Percentiles rank a stretch among this genome's conserved stretches.
phyloP scores from a whole-genome alignment of 495 filamentous ascomycete genomes.

The Xanthoparmelia taractica region DNA sequence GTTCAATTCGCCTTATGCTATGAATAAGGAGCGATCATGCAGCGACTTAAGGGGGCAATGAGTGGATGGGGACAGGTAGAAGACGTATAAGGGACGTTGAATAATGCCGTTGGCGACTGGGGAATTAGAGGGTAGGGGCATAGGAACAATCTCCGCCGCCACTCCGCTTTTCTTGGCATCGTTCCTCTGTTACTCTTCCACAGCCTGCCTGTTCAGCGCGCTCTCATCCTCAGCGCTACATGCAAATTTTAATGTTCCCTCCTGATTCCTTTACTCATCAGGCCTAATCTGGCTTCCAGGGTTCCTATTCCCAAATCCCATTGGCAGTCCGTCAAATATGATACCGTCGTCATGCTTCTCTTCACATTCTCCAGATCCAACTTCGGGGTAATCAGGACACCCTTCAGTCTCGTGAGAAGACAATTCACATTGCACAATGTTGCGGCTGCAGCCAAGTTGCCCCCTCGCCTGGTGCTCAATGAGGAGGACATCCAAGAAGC shows the following conservation, averaged over 20 bases:
- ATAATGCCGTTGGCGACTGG: too few relatives aligned
- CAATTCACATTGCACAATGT: not conserved
- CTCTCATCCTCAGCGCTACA: not conserved
- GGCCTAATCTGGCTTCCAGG: not conserved
- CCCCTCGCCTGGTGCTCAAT: slow-evolving; percentile 63
- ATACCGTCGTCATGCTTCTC: not conserved
- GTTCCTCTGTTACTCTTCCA: not conserved
- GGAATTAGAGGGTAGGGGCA: too few relatives aligned
- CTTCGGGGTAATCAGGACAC: not conserved
- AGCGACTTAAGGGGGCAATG: too few relatives aligned
- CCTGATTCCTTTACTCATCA: not conserved
- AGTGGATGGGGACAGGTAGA: too few relatives aligned
- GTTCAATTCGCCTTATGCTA: too few relatives aligned
- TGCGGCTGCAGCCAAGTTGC: slow-evolving; percentile 48
- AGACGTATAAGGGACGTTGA: too few relatives aligned
- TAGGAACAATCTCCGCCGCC: too few relatives aligned
- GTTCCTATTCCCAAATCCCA: not conserved
- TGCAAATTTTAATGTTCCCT: not conserved
- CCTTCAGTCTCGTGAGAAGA: not conserved
- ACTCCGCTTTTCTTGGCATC: too few relatives aligned
- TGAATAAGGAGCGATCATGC: too few relatives aligned
- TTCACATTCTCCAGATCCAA: not conserved
- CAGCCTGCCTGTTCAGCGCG: not conserved
- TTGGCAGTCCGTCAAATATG: not conserved
- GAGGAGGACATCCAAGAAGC: slow-evolving; percentile 73